phyloP scores from a whole-genome alignment of 352 stramenopile species.

The Thraustotheca clavata region DNA sequence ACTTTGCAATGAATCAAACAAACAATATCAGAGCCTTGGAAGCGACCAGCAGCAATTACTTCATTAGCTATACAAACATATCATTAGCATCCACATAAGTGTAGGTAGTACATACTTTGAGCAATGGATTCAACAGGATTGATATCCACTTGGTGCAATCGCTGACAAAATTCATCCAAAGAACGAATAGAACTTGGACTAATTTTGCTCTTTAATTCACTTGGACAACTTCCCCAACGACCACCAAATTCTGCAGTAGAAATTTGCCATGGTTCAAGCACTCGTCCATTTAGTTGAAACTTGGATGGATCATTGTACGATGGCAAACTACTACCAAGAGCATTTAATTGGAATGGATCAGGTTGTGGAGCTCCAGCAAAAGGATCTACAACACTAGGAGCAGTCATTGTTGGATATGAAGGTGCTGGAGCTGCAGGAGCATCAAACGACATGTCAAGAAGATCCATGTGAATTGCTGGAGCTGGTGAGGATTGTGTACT shows the following conservation, averaged over 20 bases:
- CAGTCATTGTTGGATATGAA: conserved; percentile 25
- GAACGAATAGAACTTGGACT: conserved; percentile 67
- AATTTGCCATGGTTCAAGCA: conserved; percentile 76
- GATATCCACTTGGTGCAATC: conserved; percentile 69
- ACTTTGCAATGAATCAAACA: conserved; percentile 83
- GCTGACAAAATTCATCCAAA: conserved; percentile 74
- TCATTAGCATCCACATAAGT: background rate
- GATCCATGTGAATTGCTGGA: conserved; percentile 64
- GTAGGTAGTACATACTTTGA: conserved; percentile 49
- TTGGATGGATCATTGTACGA: conserved; percentile 5
- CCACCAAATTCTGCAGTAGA: conserved; percentile 82
- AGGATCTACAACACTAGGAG: conserved; percentile 36
- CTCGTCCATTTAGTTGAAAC: conserved; percentile 77
- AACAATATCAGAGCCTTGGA: conserved; percentile 75
- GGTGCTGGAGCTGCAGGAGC: conserved; percentile 26
- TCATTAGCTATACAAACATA: conserved; percentile 60
- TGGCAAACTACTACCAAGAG: background rate
- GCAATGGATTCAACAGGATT: conserved; percentile 80
- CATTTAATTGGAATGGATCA: conserved; percentile 22
- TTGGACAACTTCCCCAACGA: conserved; percentile 72
- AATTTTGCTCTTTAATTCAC: conserved; percentile 80
- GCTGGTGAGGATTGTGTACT: conserved; percentile 24
- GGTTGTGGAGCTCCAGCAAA: conserved; percentile 37
- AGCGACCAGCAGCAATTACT: conserved; percentile 68
- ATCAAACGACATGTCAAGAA: conserved; percentile 81